phyloP scores from a whole-genome alignment of 2,329 filamentous ascomycete species.

The Phialocephala sp. region DNA sequence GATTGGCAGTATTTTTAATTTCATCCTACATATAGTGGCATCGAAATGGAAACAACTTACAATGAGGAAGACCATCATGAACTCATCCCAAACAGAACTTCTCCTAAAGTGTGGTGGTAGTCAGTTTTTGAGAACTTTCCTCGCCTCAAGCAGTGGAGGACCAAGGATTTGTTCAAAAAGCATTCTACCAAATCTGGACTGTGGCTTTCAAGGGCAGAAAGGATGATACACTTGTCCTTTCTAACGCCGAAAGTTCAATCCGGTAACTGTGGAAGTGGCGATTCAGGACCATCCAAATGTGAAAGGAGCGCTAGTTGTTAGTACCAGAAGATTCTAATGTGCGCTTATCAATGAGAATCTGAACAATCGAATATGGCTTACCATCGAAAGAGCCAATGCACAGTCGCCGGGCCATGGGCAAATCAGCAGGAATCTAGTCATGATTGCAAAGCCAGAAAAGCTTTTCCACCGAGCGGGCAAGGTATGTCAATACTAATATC shows the following conservation, averaged over 20 bases:
- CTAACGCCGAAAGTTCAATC: constrained; percentile 27
- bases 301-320: constrained; percentile 24
- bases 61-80: not conserved
- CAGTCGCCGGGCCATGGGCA: constrained; percentile 39
- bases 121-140: constrained; percentile 1
- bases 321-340: constrained; percentile 15
- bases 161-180: not conserved
- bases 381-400: constrained; percentile 42
- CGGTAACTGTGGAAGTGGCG: constrained; percentile 42
- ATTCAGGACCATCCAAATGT: constrained; percentile 45
- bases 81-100: not conserved
- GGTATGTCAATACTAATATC: constrained; percentile 22
- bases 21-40: not conserved
- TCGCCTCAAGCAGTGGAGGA: not conserved
- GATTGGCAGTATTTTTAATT: constrained; percentile 4
- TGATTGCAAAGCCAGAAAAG: constrained; percentile 42
- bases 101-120: not conserved
- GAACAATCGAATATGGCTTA: constrained; percentile 43
- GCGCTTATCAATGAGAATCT: constrained; percentile 17
- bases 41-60: not conserved
- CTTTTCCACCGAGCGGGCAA: constrained; percentile 46
- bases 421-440: constrained; percentile 39
- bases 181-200: not conserved
- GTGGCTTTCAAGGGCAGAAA: constrained; percentile 5
- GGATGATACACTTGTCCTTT: constrained; percentile 25